These are phyloP conservation scores for Cryptosporidium ubiquitum DNA, from an alignment of 169 alveolate genomes.

Conservation along the genomic window DNA sequence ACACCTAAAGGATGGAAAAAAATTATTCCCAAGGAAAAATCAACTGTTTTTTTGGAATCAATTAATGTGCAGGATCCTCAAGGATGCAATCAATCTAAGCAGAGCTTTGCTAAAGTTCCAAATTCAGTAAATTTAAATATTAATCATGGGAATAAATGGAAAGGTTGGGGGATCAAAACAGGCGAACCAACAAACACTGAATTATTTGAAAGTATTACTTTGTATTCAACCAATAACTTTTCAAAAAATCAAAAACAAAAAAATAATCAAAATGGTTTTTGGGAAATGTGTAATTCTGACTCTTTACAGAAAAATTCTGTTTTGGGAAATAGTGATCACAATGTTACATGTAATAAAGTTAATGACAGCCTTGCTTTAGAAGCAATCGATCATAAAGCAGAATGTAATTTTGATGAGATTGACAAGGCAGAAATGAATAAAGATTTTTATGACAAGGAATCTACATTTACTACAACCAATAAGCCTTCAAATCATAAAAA, in stretches of 20 bases:
- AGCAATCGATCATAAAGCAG: neutral
- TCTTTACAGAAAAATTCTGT: neutral
- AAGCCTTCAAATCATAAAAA: neutral
- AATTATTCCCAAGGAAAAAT: neutral
- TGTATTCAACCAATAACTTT: neutral
- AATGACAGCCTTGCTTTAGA: neutral
- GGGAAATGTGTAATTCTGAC: constrained; percentile 34
- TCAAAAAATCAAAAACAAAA: neutral
- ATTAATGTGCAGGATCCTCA: neutral
- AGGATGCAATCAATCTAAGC: neutral
- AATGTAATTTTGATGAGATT: neutral
- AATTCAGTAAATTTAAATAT: neutral
- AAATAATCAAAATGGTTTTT: constrained; percentile 14
- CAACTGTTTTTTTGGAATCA: neutral
- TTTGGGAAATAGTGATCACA: neutral
- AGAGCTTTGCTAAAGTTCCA: neutral
- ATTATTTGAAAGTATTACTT: neutral
- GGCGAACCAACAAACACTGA: neutral
- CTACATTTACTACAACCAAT: neutral
- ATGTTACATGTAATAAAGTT: neutral
- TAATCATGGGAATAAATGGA: constrained; percentile 31
- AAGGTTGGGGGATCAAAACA: constrained; percentile 38
- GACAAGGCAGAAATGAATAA: neutral
- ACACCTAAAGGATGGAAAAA: constrained; percentile 36
- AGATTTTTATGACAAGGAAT: neutral